Conservation (phyloP, 805 yeast genomes). For the Pichia membranifaciens region DNA sequence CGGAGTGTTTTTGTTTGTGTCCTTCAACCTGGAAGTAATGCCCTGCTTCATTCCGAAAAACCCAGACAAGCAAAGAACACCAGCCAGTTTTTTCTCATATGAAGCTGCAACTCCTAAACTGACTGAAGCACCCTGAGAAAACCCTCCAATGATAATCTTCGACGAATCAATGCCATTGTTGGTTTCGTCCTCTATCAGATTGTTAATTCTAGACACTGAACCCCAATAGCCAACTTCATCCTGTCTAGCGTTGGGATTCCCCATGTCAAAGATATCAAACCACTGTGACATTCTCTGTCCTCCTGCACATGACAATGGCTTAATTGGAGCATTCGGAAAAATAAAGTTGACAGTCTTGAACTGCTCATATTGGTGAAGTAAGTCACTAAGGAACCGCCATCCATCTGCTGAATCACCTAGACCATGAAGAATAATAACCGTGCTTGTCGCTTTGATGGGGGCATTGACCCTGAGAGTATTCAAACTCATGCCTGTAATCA, state of each 20-base stretch:
- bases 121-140: slow-evolving; percentile 89
- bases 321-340: slow-evolving; percentile 85
- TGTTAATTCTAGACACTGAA: slow-evolving; percentile 41
- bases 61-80: slow-evolving; percentile 73
- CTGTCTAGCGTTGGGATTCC: slow-evolving; percentile 38
- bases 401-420: slow-evolving; percentile 89
- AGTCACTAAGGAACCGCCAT: slow-evolving; percentile 76
- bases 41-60: slow-evolving; percentile 43
- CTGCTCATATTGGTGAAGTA: slow-evolving; percentile 39
- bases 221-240: slow-evolving; percentile 52
- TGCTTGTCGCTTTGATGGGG: slow-evolving; percentile 44
- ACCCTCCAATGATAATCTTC: slow-evolving; percentile 86
- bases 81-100: slow-evolving; percentile 63
- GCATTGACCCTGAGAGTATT: slow-evolving; percentile 37
- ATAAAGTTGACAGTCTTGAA: slow-evolving; percentile 61
- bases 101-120: slow-evolving; percentile 56
- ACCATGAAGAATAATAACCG: slow-evolving; percentile 80
- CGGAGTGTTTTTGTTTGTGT: slow-evolving; percentile 59
- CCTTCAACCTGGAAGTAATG: slow-evolving; percentile 21
- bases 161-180: slow-evolving; percentile 51
- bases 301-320: slow-evolving; percentile 62
- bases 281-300: slow-evolving; percentile 74
- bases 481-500: slow-evolving; percentile 11
- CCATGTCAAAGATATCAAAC: slow-evolving; percentile 70
- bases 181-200: slow-evolving; percentile 46